Conservation (phyloP, 768 basidiomycete species). For the Tephrocybe rancida region DNA sequence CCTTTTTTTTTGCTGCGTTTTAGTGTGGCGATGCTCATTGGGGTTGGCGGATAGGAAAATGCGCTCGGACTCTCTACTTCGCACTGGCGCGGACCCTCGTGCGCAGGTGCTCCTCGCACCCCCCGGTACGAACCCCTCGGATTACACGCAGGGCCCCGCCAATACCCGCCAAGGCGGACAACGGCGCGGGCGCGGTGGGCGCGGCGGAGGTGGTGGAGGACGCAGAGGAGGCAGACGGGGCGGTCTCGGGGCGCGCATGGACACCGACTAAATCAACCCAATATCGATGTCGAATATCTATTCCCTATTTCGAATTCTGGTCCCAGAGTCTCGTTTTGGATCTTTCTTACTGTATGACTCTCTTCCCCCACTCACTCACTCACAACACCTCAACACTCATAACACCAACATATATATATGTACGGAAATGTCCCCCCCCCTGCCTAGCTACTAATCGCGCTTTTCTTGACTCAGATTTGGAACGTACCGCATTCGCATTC, state of each 20-base stretch:
- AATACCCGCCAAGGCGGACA: slow-evolving; percentile 28
- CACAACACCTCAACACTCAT: too few species aligned
- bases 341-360: too few species aligned
- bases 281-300: not conserved
- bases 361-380: too few species aligned
- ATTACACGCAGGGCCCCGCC: slow-evolving; percentile 41
- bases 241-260: slow-evolving; percentile 48
- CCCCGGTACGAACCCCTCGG: slow-evolving; percentile 61
- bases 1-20: not conserved
- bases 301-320: not conserved
- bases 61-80: slow-evolving; percentile 84
- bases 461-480: too few species aligned
- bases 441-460: too few species aligned
- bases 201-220: slow-evolving; percentile 35
- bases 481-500: too few species aligned
- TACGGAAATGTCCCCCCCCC: too few species aligned
- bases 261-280: slow-evolving; percentile 44
- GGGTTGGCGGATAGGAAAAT: slow-evolving; percentile 61
- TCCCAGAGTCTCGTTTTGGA: not conserved
- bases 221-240: slow-evolving; percentile 39
- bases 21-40: too few species aligned
- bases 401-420: too few species aligned
- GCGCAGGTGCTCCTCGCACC: slow-evolving; percentile 71
- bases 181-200: slow-evolving; percentile 37
- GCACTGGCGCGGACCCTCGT: slow-evolving; percentile 59